phyloP scores from a whole-genome alignment of 352 stramenopile genomes.

The Globisporangium rhizosaccharum region DNA sequence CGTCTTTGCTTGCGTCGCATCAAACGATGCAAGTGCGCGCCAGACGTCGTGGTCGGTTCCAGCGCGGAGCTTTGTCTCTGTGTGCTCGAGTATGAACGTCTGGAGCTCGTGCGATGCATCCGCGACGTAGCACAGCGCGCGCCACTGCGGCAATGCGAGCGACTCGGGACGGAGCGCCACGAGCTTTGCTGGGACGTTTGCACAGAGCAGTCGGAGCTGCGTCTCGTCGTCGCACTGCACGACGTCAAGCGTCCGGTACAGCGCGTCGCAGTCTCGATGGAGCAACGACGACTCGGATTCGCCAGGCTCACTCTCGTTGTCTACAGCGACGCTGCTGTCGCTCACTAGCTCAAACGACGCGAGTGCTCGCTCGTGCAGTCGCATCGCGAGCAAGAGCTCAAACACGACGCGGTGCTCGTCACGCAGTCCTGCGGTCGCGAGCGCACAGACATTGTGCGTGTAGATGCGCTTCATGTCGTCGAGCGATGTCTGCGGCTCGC shows the following conservation, averaged over 20 bases:
- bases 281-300: neutral
- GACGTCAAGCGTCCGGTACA: slow-evolving; percentile 11
- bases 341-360: neutral
- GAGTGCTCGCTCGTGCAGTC: slow-evolving; percentile 21
- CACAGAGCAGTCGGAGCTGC: slow-evolving; percentile 1
- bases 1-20: slow-evolving; percentile 1
- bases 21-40: slow-evolving; percentile 15
- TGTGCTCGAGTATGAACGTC: slow-evolving; percentile 20
- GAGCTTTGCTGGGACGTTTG: slow-evolving; percentile 10
- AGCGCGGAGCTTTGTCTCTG: slow-evolving; percentile 9
- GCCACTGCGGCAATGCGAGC: slow-evolving; percentile 19
- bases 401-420: slow-evolving; percentile 31
- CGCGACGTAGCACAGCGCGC: slow-evolving; percentile 24
- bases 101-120: slow-evolving; percentile 19
- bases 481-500: slow-evolving; percentile 9
- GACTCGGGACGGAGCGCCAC: slow-evolving; percentile 17
- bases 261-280: neutral
- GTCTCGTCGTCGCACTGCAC: slow-evolving; percentile 8
- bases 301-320: neutral
- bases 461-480: slow-evolving; percentile 18
- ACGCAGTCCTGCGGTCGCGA: slow-evolving; percentile 19
- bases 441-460: slow-evolving; percentile 10
- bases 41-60: slow-evolving; percentile 6
- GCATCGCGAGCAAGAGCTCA: slow-evolving; percentile 31
- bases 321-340: no score